Base-by-base conservation (phyloP, 768 basidiomycete genomes). In the Suillus lakei region DNA sequence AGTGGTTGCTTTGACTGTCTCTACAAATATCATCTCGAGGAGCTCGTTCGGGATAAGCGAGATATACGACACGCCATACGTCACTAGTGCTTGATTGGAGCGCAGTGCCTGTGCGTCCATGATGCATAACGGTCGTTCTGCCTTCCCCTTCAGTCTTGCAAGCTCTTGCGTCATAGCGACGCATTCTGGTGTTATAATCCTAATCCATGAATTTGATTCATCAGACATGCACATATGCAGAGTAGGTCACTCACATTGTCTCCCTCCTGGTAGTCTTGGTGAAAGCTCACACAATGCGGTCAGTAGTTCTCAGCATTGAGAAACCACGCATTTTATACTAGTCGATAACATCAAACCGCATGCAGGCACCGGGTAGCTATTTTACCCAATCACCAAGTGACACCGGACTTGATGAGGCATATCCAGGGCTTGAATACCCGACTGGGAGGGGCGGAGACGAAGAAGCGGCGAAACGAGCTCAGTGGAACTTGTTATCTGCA, bases 1-100 rank as follows among this genome's bases (percentile, higher is more conserved):
- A 60, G 41, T 38, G n/a, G 70, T 48, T 21, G 55, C 65, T 32
- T 21, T 58, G 10, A 68, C 56, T 34, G 61, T 71, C 61, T 73
- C 68, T 46, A 66, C 53, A 58, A 76, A 74, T 39, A 76, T 68
- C 65, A 75, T 67, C n/a, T 66, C 68, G 39, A 76, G 56, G 50
- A 77, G 39, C 53, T 76, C 74, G 59, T 69, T 67, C 23, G 74
- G 76, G 23, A 76, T 36, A n/a, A 56, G 39, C 43, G 74, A 74
- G 53, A 70, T 64, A 39, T 21, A 66, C 16, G 66, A 4, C 28
- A 23, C 26, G 43, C 36, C 59, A 10, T 64, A 59, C 21, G 32
- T 26, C 53, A 36, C 62, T 23, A 72, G 61, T 5, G 62, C 38
- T 30, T 56, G 50, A 60, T 69, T 50, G 26, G 73, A 64, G 23